Evolutionary conservation across 768 basidiomycete genomes (phyloP).

Genomic region (Lentinus tigrinus): DNA sequence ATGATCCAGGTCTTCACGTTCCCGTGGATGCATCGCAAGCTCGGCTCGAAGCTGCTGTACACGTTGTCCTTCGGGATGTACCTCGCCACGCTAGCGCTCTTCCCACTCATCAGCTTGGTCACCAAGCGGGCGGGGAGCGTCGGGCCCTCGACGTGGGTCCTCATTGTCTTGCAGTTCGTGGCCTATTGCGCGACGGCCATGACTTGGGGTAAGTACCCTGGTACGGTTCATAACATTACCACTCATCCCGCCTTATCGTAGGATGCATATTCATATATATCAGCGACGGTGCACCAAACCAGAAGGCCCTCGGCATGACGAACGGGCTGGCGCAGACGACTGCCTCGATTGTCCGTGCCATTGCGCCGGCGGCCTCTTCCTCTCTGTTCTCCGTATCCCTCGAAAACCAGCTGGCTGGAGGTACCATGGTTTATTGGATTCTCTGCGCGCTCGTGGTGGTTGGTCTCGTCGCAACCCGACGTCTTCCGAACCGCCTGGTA

Average conservation of each 20-base stretch:
- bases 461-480: constrained; percentile 40
- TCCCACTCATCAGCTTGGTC: constrained; percentile 31
- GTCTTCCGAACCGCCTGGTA: constrained; percentile 29
- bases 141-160: constrained; percentile 27
- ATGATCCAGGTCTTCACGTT: constrained; percentile 34
- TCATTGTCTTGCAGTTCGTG: constrained; percentile 26
- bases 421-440: constrained; percentile 37
- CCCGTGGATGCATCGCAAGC: constrained; percentile 27
- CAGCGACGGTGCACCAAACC: constrained; percentile 25
- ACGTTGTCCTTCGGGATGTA: constrained; percentile 28
- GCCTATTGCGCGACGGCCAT: constrained; percentile 28
- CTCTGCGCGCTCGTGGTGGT: constrained; percentile 6
- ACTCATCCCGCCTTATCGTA: not conserved
- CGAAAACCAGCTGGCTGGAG: constrained; percentile 40
- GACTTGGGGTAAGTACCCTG: constrained; percentile 30
- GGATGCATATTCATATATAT: constrained; percentile 31
- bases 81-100: constrained; percentile 30
- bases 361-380: constrained; percentile 51
- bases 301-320: constrained; percentile 42
- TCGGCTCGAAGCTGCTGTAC: constrained; percentile 34
- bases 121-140: constrained; percentile 25
- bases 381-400: constrained; percentile 52
- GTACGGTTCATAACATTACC: too few species aligned
- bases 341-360: constrained; percentile 42
- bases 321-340: constrained; percentile 56